phyloP scores from a whole-genome alignment of 2,329 filamentous ascomycete genomes.

The Talaromyces marneffei region DNA sequence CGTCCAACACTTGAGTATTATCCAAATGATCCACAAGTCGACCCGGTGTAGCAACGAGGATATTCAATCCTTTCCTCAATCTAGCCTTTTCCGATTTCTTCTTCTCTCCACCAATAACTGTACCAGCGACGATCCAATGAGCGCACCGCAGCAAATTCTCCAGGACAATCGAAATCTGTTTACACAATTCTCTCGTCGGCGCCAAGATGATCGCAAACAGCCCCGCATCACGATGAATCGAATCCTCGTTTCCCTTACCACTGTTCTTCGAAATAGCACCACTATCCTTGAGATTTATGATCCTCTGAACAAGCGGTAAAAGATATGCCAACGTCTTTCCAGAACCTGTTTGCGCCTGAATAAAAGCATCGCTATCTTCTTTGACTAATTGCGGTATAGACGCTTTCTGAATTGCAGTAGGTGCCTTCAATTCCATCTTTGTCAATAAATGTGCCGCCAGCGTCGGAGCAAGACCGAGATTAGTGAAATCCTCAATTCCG shows the following conservation, averaged over 20 bases:
- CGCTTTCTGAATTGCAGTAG: slow-evolving; percentile 90
- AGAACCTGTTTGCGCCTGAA: slow-evolving; percentile 94
- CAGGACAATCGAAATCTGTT: slow-evolving; percentile 83
- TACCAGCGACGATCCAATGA: slow-evolving; percentile 89
- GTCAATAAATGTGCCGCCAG: slow-evolving; percentile 76
- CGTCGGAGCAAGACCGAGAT: slow-evolving; percentile 72
- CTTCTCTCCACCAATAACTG: slow-evolving; percentile 67
- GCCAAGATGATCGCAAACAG: slow-evolving; percentile 91
- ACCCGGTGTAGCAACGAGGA: slow-evolving; percentile 89
- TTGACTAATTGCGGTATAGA: slow-evolving; percentile 74
- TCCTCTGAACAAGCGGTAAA: slow-evolving; percentile 81
- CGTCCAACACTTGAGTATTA: slow-evolving; percentile 81
- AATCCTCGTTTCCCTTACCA: slow-evolving; percentile 26
- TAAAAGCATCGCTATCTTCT: slow-evolving; percentile 82
- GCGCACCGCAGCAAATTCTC: slow-evolving; percentile 81
- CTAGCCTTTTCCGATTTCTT: slow-evolving; percentile 86
- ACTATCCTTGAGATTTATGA: slow-evolving; percentile 62
- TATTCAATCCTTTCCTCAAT: slow-evolving; percentile 88
- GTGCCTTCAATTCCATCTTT: slow-evolving; percentile 83
- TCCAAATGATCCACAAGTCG: slow-evolving; percentile 86
- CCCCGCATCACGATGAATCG: slow-evolving; percentile 76
- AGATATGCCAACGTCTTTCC: slow-evolving; percentile 97
- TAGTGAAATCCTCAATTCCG: slow-evolving; percentile 79
- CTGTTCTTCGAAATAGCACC: slow-evolving; percentile 16
- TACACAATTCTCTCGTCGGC: slow-evolving; percentile 87